Base-by-base conservation (phyloP, 345 rosid genomes). In the Eucalyptus sp. region DNA sequence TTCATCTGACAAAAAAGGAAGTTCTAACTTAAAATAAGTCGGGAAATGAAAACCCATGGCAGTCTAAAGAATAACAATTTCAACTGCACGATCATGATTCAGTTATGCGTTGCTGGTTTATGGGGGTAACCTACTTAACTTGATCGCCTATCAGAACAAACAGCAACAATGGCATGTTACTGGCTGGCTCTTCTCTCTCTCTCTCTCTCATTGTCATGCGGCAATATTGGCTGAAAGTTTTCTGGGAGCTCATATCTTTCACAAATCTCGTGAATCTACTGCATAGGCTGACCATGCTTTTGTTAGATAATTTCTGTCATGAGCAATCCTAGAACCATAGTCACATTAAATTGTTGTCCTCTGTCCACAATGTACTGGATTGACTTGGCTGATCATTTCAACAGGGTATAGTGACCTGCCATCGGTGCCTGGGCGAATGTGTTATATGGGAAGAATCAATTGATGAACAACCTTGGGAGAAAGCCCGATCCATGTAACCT, bases 361-460 rank as follows among this genome's bases (percentile, higher is more conserved):
- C 62, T 86, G 46, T 50, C 87, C 44, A 51, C 41, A 51, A 86
- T n/a, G 87, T 20, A 41, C 64, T 4, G 14, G 87, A 76, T 76
- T 76, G 84, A 76, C 16, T 76, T 41, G 48, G 48, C 29, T 86
- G 87, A 86, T 79, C 58, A 89, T 37, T 50, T 62, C 90, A 80
- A 89, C 91, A 97, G 99, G 99, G 99, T 88, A 93, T 95, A 89
- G 94, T 95, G 94, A 96, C 96, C 86, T 97, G 99, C 92, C 87
- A 31, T 27, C 94, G 91, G 86, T 97, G 99, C 93, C 94, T 90
- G 86, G 99, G 99, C 29, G 99, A 97, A 86, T 93, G 99, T 90
- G 99, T 97, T 52, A 93, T 96, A 89, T 97, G 99, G 99, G 97
- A 96, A 91, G 99, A 97, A 94, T 95, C 97, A 54, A 95, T 96